A percentile compares a stretch with the other conserved stretches of the same genome.
Conservation (phyloP, 306 rosid species). For the Pachyrhizus erosus region DNA sequence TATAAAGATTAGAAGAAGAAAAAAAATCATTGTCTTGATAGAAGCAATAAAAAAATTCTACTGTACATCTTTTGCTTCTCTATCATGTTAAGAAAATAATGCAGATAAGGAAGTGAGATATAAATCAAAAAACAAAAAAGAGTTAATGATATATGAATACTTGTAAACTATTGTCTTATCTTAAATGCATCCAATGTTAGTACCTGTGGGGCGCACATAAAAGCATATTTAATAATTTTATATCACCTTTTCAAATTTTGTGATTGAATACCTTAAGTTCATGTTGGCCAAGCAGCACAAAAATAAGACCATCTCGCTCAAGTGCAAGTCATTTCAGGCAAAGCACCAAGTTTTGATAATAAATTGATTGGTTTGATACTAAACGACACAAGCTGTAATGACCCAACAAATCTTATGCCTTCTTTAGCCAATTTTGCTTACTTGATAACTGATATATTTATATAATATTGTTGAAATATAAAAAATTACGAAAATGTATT, state of each 20-base stretch:
- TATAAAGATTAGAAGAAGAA: neutral
- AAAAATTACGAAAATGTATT: constrained; percentile 1
- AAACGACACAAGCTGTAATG: neutral
- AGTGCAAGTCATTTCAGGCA: neutral
- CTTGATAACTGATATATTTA: neutral
- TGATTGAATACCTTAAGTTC: neutral
- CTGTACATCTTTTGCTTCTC: constrained; percentile 10
- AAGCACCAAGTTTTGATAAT: neutral
- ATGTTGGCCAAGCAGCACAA: neutral
- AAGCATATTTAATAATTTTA: neutral
- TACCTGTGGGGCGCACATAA: neutral
- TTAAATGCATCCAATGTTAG: neutral
- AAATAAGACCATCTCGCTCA: neutral
- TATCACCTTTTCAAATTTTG: neutral
- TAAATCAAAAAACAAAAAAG: neutral
- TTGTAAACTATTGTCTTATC: neutral
- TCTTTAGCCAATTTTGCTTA: neutral
- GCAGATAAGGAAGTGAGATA: neutral
- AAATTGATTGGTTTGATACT: constrained; percentile 1
- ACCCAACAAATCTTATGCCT: constrained; percentile 9
- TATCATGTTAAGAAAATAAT: neutral
- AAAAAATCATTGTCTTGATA: neutral
- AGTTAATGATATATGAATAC: neutral
- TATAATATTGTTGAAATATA: neutral
- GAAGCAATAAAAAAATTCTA: neutral